Evolutionary conservation across 495 filamentous ascomycete genomes (phyloP), one percentile per base, ranked within the genome.

Genomic region (Neurospora africana): DNA sequence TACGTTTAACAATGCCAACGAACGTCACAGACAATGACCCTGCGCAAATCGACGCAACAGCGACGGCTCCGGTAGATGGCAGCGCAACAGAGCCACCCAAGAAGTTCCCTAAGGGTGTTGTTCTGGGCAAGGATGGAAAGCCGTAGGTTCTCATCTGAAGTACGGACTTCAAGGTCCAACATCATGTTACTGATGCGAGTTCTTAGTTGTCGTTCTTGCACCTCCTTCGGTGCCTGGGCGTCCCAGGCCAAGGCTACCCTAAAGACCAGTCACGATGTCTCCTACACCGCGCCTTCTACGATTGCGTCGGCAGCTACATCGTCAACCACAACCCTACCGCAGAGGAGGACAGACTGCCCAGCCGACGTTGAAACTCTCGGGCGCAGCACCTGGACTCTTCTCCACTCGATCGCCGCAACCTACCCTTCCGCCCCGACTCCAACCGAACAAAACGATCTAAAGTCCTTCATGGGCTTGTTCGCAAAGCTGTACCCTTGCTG

Each of bases 111-210:
- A 96, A 93, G 80, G 95, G 94, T 74, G 85, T 97, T 8, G 87
- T 97, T 4, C 83, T 98, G 44, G 95, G 91, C 61, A 92, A 94
- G 75, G 93, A 99, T 85, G 95, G 95, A 65, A 98, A 98, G 83
- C 95, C 95, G 95, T 98, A 85, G 82, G 93, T 76, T 72, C n/a
- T 17, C 30, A 37, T 68, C 38, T 33, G 21, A 13, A 19, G 11
- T 19, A 37, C 36, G 30, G 9, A 3, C 15, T 17, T 38, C n/a
- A 40, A 30, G 33, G 1, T 47, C 35, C 68, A 36, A 71, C 73
- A 71, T 13, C 37, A 19, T 21, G 23, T 68, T 21, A 30, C 78
- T 74, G 74, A 69, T 78, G 69, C 27, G n/a, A 44, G 9, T 41
- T 35, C 38, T 6, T 71, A 99, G 95, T 77, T 99, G 95, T 77